phyloP scores from a whole-genome alignment of 345 rosid species.

The Trapa incisa region DNA sequence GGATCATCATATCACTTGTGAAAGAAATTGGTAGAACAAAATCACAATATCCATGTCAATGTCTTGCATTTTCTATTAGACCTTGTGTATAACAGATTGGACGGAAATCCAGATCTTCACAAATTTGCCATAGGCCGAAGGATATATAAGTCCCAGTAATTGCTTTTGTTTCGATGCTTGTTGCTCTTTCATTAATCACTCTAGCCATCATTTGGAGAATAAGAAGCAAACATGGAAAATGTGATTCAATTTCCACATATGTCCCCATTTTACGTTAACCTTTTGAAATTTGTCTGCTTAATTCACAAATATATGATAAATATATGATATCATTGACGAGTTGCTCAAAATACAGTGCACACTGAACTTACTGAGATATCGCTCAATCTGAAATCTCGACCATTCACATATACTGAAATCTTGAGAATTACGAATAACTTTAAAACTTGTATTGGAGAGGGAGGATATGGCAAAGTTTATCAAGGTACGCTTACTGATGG shows the following conservation, averaged over 20 bases:
- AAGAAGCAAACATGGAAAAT: too few relatives aligned
- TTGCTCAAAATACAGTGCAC: too few relatives aligned
- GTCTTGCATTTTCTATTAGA: neutral
- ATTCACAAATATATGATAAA: too few relatives aligned
- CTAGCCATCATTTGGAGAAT: neutral
- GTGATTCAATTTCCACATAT: too few relatives aligned
- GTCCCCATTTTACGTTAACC: too few relatives aligned
- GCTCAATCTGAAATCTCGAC: constrained; percentile 3
- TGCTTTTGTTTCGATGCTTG: neutral
- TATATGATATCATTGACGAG: too few relatives aligned
- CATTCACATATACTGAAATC: constrained; percentile 9
- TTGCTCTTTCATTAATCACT: neutral
- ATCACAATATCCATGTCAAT: neutral
- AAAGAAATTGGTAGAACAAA: neutral
- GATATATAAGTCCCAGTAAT: neutral
- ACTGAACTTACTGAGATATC: neutral
- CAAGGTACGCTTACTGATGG: constrained; percentile 3
- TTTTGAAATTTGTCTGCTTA: too few relatives aligned
- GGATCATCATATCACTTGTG: neutral
- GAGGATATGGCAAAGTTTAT: constrained; percentile 23
- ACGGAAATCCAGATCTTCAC: constrained; percentile 24
- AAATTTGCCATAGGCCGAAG: constrained; percentile 4
- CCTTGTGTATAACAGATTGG: constrained; percentile 12
- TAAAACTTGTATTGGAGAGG: constrained; percentile 13
- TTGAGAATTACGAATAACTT: constrained; percentile 13